These are phyloP conservation scores for Theileria parva DNA, from an alignment of 169 alveolate species.

Conservation along the genomic window DNA sequence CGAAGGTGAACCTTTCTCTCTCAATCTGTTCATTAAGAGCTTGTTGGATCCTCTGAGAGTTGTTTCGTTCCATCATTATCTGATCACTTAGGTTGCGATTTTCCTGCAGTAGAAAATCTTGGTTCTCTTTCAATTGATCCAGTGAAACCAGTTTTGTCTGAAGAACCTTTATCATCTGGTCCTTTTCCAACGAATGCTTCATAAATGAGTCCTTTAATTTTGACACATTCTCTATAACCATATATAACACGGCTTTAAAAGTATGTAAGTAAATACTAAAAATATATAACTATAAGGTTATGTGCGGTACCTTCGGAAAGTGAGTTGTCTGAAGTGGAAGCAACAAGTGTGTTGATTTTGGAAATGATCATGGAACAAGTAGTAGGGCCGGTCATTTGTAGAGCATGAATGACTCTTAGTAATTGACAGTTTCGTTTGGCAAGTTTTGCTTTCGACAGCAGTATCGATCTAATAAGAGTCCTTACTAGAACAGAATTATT, in stretches of 20 bases:
- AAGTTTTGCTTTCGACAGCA: slow-evolving; percentile 46
- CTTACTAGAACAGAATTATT: not conserved
- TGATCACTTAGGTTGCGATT: slow-evolving; percentile 26
- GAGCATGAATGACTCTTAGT: slow-evolving; percentile 18
- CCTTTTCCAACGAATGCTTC: slow-evolving; percentile 39
- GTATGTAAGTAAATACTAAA: not conserved
- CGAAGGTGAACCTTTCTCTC: slow-evolving; percentile 22
- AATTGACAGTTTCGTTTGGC: slow-evolving; percentile 50
- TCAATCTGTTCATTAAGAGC: slow-evolving; percentile 39
- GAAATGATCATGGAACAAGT: slow-evolving; percentile 32
- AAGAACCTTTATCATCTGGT: slow-evolving; percentile 19
- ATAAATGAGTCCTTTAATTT: slow-evolving; percentile 34
- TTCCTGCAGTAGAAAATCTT: slow-evolving; percentile 40
- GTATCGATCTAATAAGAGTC: slow-evolving; percentile 27
- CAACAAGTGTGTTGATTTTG: slow-evolving; percentile 21
- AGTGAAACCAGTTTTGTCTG: slow-evolving; percentile 1
- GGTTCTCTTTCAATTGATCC: slow-evolving; percentile 20
- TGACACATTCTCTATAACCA: not conserved
- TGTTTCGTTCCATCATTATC: slow-evolving; percentile 31
- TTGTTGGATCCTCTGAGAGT: slow-evolving; percentile 15
- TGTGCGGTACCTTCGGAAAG: not conserved
- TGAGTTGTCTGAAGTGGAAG: not conserved
- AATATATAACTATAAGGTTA: not conserved
- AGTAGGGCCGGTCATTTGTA: slow-evolving; percentile 32
- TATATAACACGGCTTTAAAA: not conserved